phyloP scores from a whole-genome alignment of 2,329 filamentous ascomycete genomes.

The Mollisiaceae sp. region DNA sequence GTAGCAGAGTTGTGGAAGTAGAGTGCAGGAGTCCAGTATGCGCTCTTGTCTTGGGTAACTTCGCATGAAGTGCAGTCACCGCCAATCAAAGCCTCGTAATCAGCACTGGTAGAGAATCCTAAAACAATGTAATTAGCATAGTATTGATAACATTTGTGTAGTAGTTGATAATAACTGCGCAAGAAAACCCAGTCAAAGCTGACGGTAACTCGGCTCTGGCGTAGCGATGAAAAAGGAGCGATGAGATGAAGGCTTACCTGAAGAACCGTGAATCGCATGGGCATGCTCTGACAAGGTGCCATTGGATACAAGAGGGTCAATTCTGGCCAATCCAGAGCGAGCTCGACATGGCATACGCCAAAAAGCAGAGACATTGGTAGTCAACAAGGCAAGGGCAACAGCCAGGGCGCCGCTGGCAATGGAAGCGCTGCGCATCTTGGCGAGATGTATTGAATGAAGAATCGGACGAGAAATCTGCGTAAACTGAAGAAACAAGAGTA shows the following conservation, averaged over 20 bases:
- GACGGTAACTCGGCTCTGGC: too few relatives aligned
- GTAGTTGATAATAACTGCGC: too few relatives aligned
- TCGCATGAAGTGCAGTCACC: constrained; percentile 70
- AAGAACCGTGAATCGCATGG: constrained; percentile 78
- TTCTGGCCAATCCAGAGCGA: constrained; percentile 68
- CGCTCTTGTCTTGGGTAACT: constrained; percentile 65
- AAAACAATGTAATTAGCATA: constrained; percentile 27
- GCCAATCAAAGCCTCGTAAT: constrained; percentile 59
- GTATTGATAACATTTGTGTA: too few relatives aligned
- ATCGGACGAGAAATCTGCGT: neutral
- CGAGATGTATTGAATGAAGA: neutral
- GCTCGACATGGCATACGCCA: constrained; percentile 89
- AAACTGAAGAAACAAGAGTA: neutral
- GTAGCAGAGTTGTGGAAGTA: constrained; percentile 48
- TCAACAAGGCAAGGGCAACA: constrained; percentile 10
- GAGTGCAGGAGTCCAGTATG: constrained; percentile 71
- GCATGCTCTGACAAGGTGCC: constrained; percentile 66
- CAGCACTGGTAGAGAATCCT: constrained; percentile 70
- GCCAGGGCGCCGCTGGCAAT: neutral
- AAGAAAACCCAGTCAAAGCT: too few relatives aligned
- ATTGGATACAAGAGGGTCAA: constrained; percentile 77
- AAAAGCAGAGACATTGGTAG: constrained; percentile 63
- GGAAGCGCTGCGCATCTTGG: neutral
- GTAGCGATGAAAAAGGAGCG: constrained; percentile 6
- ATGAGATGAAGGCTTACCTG: constrained; percentile 59